Conservation (phyloP, 306 rosid genomes). For the Quercus rubra region DNA sequence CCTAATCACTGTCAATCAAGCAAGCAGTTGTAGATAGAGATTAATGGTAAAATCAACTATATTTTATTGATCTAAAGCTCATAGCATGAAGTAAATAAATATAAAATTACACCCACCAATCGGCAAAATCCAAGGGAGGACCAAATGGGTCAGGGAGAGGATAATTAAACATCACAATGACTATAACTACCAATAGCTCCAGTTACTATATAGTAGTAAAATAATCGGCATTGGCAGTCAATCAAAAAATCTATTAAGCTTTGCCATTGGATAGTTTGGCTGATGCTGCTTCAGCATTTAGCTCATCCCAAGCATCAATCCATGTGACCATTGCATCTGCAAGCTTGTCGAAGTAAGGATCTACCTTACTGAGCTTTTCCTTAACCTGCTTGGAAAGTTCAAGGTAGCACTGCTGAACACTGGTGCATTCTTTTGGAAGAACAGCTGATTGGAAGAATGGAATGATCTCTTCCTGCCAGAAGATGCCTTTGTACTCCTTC, state of each 20-base stretch:
- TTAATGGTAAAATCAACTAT: not conserved
- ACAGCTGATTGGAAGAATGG: slow-evolving; percentile 55
- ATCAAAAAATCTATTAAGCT: slow-evolving; percentile 16
- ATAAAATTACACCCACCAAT: slow-evolving; percentile 25
- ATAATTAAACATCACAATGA: slow-evolving; percentile 5
- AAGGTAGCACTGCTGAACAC: slow-evolving; percentile 83
- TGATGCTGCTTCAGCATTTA: slow-evolving; percentile 31
- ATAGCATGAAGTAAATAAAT: slow-evolving; percentile 8
- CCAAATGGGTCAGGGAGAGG: slow-evolving; percentile 1
- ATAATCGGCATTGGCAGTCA: slow-evolving; percentile 1
- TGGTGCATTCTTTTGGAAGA: slow-evolving; percentile 74
- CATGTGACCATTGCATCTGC: slow-evolving; percentile 68
- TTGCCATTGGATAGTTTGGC: slow-evolving; percentile 35
- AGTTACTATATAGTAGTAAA: not conserved
- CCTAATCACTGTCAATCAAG: not conserved
- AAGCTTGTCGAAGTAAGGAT: slow-evolving; percentile 72
- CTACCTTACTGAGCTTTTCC: slow-evolving; percentile 72
- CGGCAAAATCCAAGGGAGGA: slow-evolving; percentile 4
- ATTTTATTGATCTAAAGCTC: slow-evolving; percentile 30
- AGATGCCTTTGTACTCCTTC: slow-evolving; percentile 72
- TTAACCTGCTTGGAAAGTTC: slow-evolving; percentile 85
- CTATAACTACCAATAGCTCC: not conserved
- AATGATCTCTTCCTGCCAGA: slow-evolving; percentile 77
- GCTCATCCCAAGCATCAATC: slow-evolving; percentile 70
- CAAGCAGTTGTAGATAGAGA: not conserved